Evolutionary conservation across 23 red algal species (phyloP), one percentile per base, ranked within the genome.

Genomic region (Chondrus crispus): DNA sequence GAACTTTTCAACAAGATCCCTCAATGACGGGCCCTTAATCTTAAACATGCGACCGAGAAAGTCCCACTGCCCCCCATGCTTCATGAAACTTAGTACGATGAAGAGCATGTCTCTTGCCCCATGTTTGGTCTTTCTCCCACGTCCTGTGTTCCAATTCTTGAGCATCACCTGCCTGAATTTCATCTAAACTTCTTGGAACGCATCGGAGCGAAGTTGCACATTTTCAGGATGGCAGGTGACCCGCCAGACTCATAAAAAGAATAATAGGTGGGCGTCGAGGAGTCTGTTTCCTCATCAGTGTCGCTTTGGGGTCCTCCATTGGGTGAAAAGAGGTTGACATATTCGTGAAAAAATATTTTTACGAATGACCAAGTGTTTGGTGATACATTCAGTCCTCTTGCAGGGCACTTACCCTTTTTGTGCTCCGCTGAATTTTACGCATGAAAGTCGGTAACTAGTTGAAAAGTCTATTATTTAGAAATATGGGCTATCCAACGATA

Each of bases 221-320:
- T 87, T 70, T 72, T 72, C 3, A 71, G 57, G 40, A 72, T 71
- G 33, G 62, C 62, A 29, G 51, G 62, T 13, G 41, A 47, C 20
- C 83, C 83, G 12, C 62, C 62, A 29, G 26, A 24, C 7, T 47
- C 5, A 45, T 72, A 74, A 51, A 87, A 87, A 13, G 16, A 47
- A 43, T 87, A 58, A 29, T 9, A 87, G 8, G 73, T 54, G 39
- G 83, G 83, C 33, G 33, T 71, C 3, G 26, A n/a, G 4, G 83
- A 72, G 60, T 87, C 83, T 2, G 46, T 87, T 74, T 87, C 83
- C 38, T 87, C 83, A 42, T 72, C 83, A 45, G 60, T 46, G 28
- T 43, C 62, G 28, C 3, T 0, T 66, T n/a, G n/a, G n/a, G n/a
- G n/a, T n/a, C n/a, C n/a, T n/a, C n/a, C n/a, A n/a, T n/a, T n/a